Conservation (phyloP, 2,329 filamentous ascomycete genomes). For the Westerdykella aurantiaca region DNA sequence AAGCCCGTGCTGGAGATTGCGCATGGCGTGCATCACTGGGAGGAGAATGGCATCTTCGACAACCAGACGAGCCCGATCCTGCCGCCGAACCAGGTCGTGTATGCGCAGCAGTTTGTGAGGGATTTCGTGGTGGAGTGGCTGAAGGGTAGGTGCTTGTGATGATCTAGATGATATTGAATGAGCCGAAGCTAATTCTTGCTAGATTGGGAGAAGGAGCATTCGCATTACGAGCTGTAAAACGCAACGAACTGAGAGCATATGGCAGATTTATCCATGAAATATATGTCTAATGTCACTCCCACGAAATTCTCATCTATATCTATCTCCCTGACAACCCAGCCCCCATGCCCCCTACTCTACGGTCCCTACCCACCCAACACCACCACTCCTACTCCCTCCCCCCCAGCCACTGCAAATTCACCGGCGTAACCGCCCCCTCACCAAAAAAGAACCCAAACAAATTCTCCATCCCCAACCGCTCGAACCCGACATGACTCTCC, state of each 20-base stretch:
- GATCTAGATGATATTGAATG: slow-evolving; percentile 23
- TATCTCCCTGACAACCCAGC: neutral
- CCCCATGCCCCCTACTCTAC: neutral
- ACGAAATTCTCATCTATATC: too few species aligned
- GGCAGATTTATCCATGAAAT: too few species aligned
- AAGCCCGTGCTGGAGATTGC: slow-evolving; percentile 70
- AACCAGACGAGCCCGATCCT: slow-evolving; percentile 56
- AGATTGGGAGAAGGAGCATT: neutral
- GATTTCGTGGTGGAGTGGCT: slow-evolving; percentile 64
- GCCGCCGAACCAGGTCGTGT: slow-evolving; percentile 54
- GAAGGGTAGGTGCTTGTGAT: slow-evolving; percentile 31
- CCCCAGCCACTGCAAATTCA: slow-evolving; percentile 54
- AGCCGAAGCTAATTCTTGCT: slow-evolving; percentile 1
- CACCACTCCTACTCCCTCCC: neutral
- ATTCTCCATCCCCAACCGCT: slow-evolving; percentile 62
- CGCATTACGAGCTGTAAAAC: neutral
- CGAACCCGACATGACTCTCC: slow-evolving; percentile 61
- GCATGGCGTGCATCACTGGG: slow-evolving; percentile 77
- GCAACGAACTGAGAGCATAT: too few species aligned
- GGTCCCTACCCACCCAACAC: too few species aligned
- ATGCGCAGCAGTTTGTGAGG: slow-evolving; percentile 54
- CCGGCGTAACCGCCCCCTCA: slow-evolving; percentile 52
- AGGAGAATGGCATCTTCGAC: slow-evolving; percentile 62
- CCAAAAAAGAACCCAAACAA: slow-evolving; percentile 52
- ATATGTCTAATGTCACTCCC: too few species aligned